Evolutionary conservation across 2,329 filamentous ascomycete species (phyloP).

Genomic region (Ascosphaera apis): DNA sequence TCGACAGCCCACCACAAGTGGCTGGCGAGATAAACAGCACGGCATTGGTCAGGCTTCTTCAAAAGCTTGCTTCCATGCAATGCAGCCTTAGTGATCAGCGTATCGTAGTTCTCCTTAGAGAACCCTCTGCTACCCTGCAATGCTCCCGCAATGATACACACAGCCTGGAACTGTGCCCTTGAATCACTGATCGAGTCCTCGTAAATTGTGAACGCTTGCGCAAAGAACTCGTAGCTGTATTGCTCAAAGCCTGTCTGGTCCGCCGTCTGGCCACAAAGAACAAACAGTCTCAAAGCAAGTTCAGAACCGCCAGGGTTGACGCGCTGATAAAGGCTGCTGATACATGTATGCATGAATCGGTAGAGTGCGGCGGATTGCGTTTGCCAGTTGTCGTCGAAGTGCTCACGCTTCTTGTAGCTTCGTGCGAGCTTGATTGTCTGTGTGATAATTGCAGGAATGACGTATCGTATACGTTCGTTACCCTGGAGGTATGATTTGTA

Average conservation of each 20-base stretch:
- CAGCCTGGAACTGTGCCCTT: slow-evolving; percentile 90
- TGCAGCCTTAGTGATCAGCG: slow-evolving; percentile 90
- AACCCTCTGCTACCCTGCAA: slow-evolving; percentile 79
- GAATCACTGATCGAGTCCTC: slow-evolving; percentile 92
- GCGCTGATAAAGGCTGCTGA: slow-evolving; percentile 70
- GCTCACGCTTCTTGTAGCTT: slow-evolving; percentile 72
- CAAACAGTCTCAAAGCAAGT: slow-evolving; percentile 69
- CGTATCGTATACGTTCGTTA: slow-evolving; percentile 88
- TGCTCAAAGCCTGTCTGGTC: slow-evolving; percentile 85
- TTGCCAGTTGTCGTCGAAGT: slow-evolving; percentile 56
- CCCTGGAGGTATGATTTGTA: slow-evolving; percentile 75
- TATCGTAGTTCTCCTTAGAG: slow-evolving; percentile 94
- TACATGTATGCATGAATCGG: slow-evolving; percentile 80
- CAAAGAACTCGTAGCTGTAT: slow-evolving; percentile 93
- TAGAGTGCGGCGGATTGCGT: slow-evolving; percentile 59
- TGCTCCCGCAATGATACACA: slow-evolving; percentile 77
- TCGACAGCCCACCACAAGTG: slow-evolving; percentile 97
- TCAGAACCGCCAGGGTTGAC: slow-evolving; percentile 68
- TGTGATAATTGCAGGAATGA: slow-evolving; percentile 77
- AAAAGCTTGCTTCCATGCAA: slow-evolving; percentile 90
- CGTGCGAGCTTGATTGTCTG: slow-evolving; percentile 73
- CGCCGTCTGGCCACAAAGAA: slow-evolving; percentile 76
- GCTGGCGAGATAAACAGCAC: slow-evolving; percentile 86
- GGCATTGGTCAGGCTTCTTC: slow-evolving; percentile 94
- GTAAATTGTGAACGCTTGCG: slow-evolving; percentile 93